Percentiles rank a stretch among this genome's conserved stretches.
phyloP scores from a whole-genome alignment of 148 eudicot genomes.

The Dysphania ambrosioides region DNA sequence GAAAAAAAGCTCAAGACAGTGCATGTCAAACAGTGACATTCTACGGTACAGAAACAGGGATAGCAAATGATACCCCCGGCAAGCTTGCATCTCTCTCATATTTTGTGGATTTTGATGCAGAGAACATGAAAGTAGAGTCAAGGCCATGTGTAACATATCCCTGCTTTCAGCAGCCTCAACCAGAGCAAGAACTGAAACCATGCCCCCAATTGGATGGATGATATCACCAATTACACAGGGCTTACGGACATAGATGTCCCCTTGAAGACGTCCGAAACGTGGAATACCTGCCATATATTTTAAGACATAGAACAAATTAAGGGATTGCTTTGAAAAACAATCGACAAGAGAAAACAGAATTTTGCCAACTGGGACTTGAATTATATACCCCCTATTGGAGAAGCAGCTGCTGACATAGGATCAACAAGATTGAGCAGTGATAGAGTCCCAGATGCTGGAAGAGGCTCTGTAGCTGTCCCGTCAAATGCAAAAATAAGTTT shows the following conservation, averaged over 20 bases:
- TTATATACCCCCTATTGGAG: conserved; percentile 84
- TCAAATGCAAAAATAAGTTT: conserved; percentile 98
- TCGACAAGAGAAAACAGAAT: background rate
- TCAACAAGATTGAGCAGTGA: conserved; percentile 97
- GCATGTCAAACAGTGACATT: conserved; percentile 96
- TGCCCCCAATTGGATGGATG: conserved; percentile 90
- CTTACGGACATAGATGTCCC: conserved; percentile 77
- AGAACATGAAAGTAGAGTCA: conserved; percentile 85
- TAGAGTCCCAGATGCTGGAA: conserved; percentile 68
- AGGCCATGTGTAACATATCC: conserved; percentile 95
- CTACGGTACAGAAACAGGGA: conserved; percentile 76
- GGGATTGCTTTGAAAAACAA: background rate
- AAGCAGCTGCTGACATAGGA: conserved; percentile 95
- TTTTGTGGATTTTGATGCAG: conserved; percentile 97
- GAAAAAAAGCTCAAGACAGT: conserved; percentile 89
- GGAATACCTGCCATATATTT: conserved; percentile 67
- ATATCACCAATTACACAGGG: conserved; percentile 92
- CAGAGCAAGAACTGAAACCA: conserved; percentile 88
- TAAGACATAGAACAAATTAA: background rate
- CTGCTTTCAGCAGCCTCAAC: conserved; percentile 97
- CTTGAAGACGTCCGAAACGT: conserved; percentile 94
- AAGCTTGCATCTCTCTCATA: conserved; percentile 83
- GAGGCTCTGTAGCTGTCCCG: conserved; percentile 79
- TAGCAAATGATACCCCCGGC: conserved; percentile 91
- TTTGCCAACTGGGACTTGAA: background rate